Base-by-base conservation (phyloP, 768 basidiomycete genomes). In the Phaeotremella fagi region DNA sequence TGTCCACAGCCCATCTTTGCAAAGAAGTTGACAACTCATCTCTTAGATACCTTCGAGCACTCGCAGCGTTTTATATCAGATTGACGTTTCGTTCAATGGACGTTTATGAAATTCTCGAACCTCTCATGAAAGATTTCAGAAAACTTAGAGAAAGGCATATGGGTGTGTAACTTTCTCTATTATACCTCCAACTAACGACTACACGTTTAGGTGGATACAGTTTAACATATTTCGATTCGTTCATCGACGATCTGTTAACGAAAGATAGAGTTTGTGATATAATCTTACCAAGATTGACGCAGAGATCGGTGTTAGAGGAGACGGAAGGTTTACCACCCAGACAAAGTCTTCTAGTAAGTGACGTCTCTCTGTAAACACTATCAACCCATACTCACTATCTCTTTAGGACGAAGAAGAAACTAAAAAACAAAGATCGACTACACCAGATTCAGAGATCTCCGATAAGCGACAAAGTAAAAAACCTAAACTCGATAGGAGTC, bases 251-350 rank as follows among this genome's bases (percentile, higher is more conserved):
- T 38, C 79, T 98, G 9, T 77, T 98, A 27, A 82, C 80, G 3
- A 86, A 94, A 69, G 95, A 98, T 56, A 82, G 91, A 53, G 92
- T 90, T 4, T 98, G 94, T 75, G 95, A 98, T 76, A 88, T 90
- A 65, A 97, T 98, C 64, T 77, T 99, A 41, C 95, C 95, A 15
- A 84, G 95, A 45, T 75, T 97, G 57, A 82, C 83, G 7, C 90
- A 87, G 77, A 82, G 95, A 20, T 81, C 83, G 48, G 83, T 88
- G 2, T 77, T 98, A 23, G 95, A 98, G 77, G 94, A 99, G 70
- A 88, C 84, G 18, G 86, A 88, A 37, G 91, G 97, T 6, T 80
- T 99, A 22, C 85, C 85, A 0, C 86, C 88, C 3, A 79, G 94
- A 15, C 83, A 87, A 72, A 90, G 88, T 73, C 82, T 86, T 41